Evolutionary conservation across 1,284 basidiomycete genomes (phyloP), one percentile per base, ranked within the genome.

Genomic region (Leccinum fallax): DNA sequence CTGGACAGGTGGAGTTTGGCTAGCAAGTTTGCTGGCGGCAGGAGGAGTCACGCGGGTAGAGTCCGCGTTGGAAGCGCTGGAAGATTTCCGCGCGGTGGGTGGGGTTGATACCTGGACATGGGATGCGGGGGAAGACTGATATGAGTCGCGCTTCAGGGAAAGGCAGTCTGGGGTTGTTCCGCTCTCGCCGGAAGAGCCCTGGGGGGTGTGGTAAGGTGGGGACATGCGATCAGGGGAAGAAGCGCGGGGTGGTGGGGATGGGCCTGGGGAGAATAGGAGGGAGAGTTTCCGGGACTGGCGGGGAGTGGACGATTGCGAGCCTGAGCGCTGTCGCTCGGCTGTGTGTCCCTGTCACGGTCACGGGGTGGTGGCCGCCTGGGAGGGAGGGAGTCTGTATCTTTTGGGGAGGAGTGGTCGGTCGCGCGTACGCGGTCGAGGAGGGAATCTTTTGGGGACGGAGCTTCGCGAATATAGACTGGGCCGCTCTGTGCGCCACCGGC

Each of bases 1-100:
- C 66, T 85, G 86, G 52, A 81, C 65, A 6, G 87, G 86, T 0
- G 86, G 85, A 0, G 85, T 85, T 67, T 87, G 84, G 49, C 77
- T 83, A 46, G 81, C 75, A 59, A 82, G 75, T 58, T 78, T 80
- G 62, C 71, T 73, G 46, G 66, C 69, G 2, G 75, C 73, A n/a
- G 81, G 81, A 21, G 81, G 77, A 15, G 80, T 80, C 43, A 77
- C 71, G 32, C 84, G 82, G 54, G 75, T 72, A 32, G 67, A 71
- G 13, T 81, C 80, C 49, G 71, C 68, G 61, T 70, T 71, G 40
- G 67, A 66, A 24, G 70, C 69, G 54, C 67, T 76, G 13, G 79
- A 69, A 4, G 72, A 62, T 61, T 79, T 77, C 15, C 83, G 79
- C 55, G 59, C 70, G 36, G 61, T 74, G 34, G 60, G 65, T 7